phyloP scores from a whole-genome alignment of 768 basidiomycete species.

The Kwoniella dejecticola region DNA sequence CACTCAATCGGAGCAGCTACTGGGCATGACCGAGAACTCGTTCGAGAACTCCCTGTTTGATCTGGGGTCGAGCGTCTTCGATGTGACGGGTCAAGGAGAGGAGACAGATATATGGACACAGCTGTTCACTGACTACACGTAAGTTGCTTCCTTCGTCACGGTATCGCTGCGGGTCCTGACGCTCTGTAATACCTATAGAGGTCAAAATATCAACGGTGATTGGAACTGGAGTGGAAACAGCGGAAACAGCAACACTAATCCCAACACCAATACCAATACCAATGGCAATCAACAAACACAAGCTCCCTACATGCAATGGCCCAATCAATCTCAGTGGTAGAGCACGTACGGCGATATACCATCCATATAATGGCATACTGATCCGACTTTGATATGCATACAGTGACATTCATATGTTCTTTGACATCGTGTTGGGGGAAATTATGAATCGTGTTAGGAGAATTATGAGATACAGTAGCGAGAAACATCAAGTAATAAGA shows the following conservation, averaged over 20 bases:
- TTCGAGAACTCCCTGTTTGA: slow-evolving; percentile 16
- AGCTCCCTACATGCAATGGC: not conserved
- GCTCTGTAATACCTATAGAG: not conserved
- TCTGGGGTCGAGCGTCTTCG: slow-evolving; percentile 10
- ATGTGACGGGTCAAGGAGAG: slow-evolving; percentile 9
- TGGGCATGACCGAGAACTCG: not conserved
- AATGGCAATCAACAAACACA: not conserved
- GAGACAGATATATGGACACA: slow-evolving; percentile 37
- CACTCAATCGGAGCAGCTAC: not conserved
- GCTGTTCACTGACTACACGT: slow-evolving; percentile 29
- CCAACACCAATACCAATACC: not conserved
- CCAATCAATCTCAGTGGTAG: not conserved
- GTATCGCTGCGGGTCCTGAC: not conserved
- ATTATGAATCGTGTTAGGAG: no score
- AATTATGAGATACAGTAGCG: no score
- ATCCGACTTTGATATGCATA: no score
- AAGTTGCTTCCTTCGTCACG: slow-evolving; percentile 7
- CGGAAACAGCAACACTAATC: not conserved
- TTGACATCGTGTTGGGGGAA: no score
- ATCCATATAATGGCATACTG: no score
- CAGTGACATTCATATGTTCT: no score
- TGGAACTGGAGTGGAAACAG: slow-evolving; percentile 8
- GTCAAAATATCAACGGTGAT: slow-evolving; percentile 11
- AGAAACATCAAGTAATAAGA: no score
- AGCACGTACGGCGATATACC: not conserved